phyloP scores from a whole-genome alignment of 164 flowering plant genomes.

The Buxus sempervirens region DNA sequence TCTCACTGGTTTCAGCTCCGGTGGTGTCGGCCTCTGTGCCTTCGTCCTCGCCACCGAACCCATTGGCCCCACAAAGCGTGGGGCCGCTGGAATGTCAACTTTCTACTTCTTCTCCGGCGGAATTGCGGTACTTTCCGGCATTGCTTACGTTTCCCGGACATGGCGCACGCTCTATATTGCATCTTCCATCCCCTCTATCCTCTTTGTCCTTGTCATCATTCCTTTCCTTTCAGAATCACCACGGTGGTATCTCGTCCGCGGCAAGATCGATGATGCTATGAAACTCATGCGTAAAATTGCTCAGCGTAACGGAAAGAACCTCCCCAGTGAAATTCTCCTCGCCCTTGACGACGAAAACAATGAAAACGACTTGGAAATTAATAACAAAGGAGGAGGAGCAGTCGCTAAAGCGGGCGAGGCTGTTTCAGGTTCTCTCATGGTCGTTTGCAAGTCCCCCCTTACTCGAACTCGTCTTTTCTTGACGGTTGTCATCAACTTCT shows the following conservation, averaged over 20 bases:
- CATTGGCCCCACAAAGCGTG: slow-evolving; percentile 72
- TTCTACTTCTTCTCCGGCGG: slow-evolving; percentile 93
- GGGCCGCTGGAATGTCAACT: slow-evolving; percentile 86
- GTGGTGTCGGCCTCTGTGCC: slow-evolving; percentile 86
- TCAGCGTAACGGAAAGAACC: slow-evolving; percentile 41
- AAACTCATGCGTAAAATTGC: slow-evolving; percentile 62
- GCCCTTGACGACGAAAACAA: slow-evolving; percentile 43
- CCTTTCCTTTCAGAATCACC: slow-evolving; percentile 90
- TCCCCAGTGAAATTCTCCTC: slow-evolving; percentile 48
- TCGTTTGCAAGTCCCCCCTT: slow-evolving; percentile 47
- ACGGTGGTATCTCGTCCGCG: slow-evolving; percentile 79
- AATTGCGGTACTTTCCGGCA: slow-evolving; percentile 63
- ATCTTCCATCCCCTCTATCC: slow-evolving; percentile 72
- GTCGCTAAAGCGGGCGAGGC: slow-evolving; percentile 15
- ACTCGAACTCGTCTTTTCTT: slow-evolving; percentile 61
- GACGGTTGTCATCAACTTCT: slow-evolving; percentile 56
- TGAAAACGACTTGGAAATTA: neutral
- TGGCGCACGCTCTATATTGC: slow-evolving; percentile 82
- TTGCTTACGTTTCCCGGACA: slow-evolving; percentile 64
- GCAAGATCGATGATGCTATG: slow-evolving; percentile 51
- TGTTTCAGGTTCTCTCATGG: slow-evolving; percentile 48
- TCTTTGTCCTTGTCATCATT: slow-evolving; percentile 45
- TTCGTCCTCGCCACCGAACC: slow-evolving; percentile 91
- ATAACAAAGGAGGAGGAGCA: slow-evolving; percentile 1
- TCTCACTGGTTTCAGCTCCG: slow-evolving; percentile 85